Conservation (phyloP, 192 early-diverging fungal genomes). For the Rhizoclosmatium globosum region DNA sequence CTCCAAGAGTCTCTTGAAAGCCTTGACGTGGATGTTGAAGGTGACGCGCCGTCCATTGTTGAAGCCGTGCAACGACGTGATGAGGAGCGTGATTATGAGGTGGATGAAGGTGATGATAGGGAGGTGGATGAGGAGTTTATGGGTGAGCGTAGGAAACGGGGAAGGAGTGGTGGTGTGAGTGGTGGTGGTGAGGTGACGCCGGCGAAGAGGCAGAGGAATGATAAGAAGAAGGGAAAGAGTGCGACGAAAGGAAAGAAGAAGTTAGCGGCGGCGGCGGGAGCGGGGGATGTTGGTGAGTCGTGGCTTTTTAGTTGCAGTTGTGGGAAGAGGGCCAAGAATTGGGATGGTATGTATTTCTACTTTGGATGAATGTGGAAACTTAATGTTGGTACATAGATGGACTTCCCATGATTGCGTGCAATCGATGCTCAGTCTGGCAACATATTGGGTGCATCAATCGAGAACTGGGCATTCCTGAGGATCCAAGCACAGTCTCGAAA, state of each 20-base stretch:
- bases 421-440: constrained; percentile 72
- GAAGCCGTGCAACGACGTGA: constrained; percentile 34
- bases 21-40: background rate
- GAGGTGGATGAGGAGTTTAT: too few relatives aligned
- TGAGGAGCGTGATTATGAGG: constrained; percentile 33
- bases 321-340: constrained; percentile 54
- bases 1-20: constrained; percentile 1
- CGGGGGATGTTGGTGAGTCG: constrained; percentile 34
- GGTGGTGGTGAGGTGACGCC: constrained; percentile 2
- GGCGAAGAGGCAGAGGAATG: constrained; percentile 23
- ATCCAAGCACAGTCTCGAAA: background rate
- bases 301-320: constrained; percentile 62
- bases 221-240: constrained; percentile 8
- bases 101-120: too few relatives aligned
- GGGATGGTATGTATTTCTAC: constrained; percentile 49
- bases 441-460: constrained; percentile 71
- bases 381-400: constrained; percentile 59
- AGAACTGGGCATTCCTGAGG: background rate
- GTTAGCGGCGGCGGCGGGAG: constrained; percentile 32
- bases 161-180: constrained; percentile 40
- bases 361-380: background rate
- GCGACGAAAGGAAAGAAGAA: too few relatives aligned
- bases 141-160: constrained; percentile 22
- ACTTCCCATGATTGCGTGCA: constrained; percentile 76
- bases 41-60: background rate